Conservation (phyloP, 140 eudicot species). For the Erigeron philadelphicus region DNA sequence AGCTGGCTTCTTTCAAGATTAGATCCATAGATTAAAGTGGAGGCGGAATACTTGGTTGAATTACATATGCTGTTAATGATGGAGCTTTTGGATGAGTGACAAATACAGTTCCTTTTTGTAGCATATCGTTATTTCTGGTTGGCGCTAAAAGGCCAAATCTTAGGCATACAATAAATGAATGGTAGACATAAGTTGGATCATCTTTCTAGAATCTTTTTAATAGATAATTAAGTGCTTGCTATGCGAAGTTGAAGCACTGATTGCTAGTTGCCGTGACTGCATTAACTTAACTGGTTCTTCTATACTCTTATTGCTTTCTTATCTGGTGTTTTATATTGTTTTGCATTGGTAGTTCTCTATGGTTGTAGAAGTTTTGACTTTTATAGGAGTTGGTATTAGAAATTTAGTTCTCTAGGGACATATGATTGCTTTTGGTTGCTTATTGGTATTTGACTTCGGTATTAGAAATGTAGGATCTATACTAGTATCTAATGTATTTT, state of each 20-base stretch:
- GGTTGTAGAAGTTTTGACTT: no score
- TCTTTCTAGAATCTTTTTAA: background rate
- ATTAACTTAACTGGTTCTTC: no score
- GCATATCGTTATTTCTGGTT: background rate
- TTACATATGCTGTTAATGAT: background rate
- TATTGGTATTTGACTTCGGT: background rate
- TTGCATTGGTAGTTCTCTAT: no score
- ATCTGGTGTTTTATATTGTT: no score
- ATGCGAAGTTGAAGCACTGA: no score
- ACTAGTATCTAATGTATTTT: background rate
- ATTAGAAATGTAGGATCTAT: background rate
- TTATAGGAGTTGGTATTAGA: no score
- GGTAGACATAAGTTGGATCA: background rate
- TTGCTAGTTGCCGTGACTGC: no score
- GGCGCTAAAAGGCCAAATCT: slow-evolving; percentile 10
- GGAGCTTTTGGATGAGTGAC: background rate
- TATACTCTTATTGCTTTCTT: no score
- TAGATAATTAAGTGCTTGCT: no score
- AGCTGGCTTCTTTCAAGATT: background rate
- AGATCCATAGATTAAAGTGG: background rate
- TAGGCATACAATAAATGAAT: no score
- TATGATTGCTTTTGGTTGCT: background rate
- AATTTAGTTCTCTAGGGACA: background rate
- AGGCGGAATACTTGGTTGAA: background rate
- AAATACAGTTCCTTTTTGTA: background rate